Evolutionary conservation across 805 yeast species (phyloP).

Genomic region (Saccharomyces mikatae): DNA sequence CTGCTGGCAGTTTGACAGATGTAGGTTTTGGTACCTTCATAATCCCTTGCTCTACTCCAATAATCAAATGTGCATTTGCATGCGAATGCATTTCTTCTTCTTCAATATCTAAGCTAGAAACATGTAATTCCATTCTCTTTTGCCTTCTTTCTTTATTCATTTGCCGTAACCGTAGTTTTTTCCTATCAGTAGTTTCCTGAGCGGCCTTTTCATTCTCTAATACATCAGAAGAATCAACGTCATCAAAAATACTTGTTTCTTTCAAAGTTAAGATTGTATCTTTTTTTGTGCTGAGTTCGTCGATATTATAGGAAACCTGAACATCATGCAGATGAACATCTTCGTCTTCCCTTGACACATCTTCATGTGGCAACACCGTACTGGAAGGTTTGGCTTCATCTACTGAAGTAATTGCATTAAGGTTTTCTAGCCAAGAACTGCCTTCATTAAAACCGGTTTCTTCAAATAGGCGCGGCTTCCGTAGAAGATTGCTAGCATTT

Average conservation of each 20-base stretch:
- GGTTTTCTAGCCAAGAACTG: constrained; percentile 18
- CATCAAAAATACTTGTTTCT: constrained; percentile 30
- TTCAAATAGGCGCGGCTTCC: neutral
- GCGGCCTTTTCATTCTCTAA: constrained; percentile 22
- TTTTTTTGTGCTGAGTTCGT: constrained; percentile 32
- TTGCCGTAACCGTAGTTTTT: constrained; percentile 26
- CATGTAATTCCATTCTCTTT: constrained; percentile 13
- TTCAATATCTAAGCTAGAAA: constrained; percentile 19
- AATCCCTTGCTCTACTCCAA: constrained; percentile 15
- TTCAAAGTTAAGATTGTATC: constrained; percentile 50
- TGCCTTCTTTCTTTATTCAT: constrained; percentile 31
- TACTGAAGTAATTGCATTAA: constrained; percentile 4
- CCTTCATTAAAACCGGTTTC: constrained; percentile 4
- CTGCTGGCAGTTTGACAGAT: constrained; percentile 5
- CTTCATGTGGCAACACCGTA: constrained; percentile 1
- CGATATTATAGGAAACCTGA: constrained; percentile 44
- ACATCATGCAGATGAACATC: constrained; percentile 28
- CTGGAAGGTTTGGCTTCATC: constrained; percentile 4
- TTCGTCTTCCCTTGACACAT: constrained; percentile 20
- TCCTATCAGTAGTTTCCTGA: constrained; percentile 25
- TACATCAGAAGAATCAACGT: constrained; percentile 17
- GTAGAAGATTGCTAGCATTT: neutral
- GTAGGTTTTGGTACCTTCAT: constrained; percentile 7
- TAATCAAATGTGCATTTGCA: constrained; percentile 11
- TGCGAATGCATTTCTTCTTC: constrained; percentile 11